Conservation (phyloP, 371 early-diverging fungal species). For the Dichotomocladium elegans region DNA sequence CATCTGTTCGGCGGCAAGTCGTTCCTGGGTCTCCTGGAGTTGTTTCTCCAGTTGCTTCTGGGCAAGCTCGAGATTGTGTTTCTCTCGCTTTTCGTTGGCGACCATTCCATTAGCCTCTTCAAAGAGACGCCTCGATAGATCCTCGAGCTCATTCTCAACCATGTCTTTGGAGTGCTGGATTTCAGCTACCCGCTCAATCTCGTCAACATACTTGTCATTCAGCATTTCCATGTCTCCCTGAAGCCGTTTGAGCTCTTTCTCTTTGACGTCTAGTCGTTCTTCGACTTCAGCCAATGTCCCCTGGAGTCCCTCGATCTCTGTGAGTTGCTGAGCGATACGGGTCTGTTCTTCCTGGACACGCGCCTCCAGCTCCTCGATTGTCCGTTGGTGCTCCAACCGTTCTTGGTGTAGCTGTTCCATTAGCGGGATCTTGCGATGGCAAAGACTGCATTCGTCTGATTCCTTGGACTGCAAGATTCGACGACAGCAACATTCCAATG, state of each 20-base stretch:
- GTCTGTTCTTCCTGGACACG: conserved; percentile 43
- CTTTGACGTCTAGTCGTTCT: conserved; percentile 39
- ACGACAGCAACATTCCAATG: conserved; percentile 40
- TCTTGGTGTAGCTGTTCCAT: conserved; percentile 48
- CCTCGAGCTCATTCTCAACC: conserved; percentile 91
- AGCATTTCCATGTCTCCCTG: conserved; percentile 54
- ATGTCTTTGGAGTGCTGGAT: conserved; percentile 85
- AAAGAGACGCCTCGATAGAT: conserved; percentile 82
- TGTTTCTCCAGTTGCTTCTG: conserved; percentile 59
- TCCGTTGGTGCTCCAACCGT: conserved; percentile 37
- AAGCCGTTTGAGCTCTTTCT: conserved; percentile 42
- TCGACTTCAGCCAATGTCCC: conserved; percentile 42
- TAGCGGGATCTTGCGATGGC: conserved; percentile 51
- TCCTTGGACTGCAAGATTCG: conserved; percentile 25
- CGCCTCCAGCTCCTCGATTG: conserved; percentile 36
- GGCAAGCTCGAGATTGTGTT: conserved; percentile 55
- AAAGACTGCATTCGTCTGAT: conserved; percentile 45
- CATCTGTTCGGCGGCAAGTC: conserved; percentile 69
- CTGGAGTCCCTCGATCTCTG: conserved; percentile 38
- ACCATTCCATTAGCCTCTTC: conserved; percentile 95
- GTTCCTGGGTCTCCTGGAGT: conserved; percentile 64
- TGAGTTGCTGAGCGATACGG: conserved; percentile 36
- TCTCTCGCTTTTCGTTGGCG: conserved; percentile 73
- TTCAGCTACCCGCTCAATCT: conserved; percentile 88
- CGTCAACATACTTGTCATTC: conserved; percentile 74